Evolutionary conservation across 352 stramenopile species (phyloP).

Genomic region (Phytophthora pseudosyringae): DNA sequence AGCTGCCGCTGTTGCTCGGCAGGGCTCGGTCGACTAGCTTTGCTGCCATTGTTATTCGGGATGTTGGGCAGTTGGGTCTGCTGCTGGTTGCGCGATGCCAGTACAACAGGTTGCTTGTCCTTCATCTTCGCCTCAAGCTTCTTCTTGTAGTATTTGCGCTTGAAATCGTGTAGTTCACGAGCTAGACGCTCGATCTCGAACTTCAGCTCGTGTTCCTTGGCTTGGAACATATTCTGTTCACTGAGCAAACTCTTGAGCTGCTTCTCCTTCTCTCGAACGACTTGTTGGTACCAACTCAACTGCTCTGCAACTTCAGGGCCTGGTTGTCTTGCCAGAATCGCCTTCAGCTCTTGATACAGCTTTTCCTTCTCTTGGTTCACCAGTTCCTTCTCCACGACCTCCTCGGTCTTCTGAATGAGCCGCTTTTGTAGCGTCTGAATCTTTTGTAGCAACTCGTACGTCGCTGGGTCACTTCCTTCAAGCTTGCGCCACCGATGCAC

Average conservation of each 20-base stretch:
- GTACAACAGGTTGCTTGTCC: conserved; percentile 51
- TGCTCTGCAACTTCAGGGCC: conserved; percentile 96
- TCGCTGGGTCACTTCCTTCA: conserved; percentile 95
- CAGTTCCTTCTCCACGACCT: conserved; percentile 95
- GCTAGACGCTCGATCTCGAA: conserved; percentile 95
- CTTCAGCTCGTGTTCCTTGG: conserved; percentile 95
- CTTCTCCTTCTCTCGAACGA: conserved; percentile 96
- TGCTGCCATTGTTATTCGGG: conserved; percentile 47
- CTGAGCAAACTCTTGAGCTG: conserved; percentile 97
- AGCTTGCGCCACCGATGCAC: conserved; percentile 97
- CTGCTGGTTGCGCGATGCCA: conserved; percentile 38
- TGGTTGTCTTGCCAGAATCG: conserved; percentile 91
- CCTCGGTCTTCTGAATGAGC: conserved; percentile 96
- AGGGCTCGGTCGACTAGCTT: conserved; percentile 47
- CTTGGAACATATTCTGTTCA: conserved; percentile 98
- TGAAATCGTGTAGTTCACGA: conserved; percentile 94
- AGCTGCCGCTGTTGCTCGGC: conserved; percentile 86
- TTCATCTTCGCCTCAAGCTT: conserved; percentile 89
- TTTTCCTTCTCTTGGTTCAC: conserved; percentile 97
- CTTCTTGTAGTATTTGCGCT: conserved; percentile 96
- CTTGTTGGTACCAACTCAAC: conserved; percentile 94
- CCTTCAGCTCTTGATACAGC: conserved; percentile 95
- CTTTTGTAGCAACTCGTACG: conserved; percentile 97
- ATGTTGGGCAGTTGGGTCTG: conserved; percentile 39
- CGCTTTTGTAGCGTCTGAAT: conserved; percentile 96